Percentiles rank a stretch among this genome's conserved stretches.
Evolutionary conservation across 257 asterid genomes (phyloP).

Genomic region (Cordia subcordata): DNA sequence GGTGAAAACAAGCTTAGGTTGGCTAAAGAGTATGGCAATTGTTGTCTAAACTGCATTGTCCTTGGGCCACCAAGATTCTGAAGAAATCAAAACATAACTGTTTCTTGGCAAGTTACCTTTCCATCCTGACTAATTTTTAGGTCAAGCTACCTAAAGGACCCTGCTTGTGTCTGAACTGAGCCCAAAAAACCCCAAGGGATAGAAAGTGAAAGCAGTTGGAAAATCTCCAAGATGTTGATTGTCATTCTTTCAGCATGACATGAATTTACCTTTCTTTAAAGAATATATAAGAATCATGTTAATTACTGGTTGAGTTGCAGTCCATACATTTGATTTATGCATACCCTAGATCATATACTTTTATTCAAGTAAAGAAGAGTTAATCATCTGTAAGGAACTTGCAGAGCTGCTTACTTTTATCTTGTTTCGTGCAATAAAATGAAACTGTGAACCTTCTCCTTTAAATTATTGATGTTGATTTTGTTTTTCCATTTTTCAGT

Average conservation of each 20-base stretch:
- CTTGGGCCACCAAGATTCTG: background rate
- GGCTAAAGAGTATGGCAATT: background rate
- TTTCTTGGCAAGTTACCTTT: background rate
- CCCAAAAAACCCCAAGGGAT: too few relatives aligned
- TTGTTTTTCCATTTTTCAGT: conserved; percentile 40
- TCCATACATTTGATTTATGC: too few relatives aligned
- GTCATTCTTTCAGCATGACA: too few relatives aligned
- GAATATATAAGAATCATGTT: too few relatives aligned
- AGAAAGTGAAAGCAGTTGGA: too few relatives aligned
- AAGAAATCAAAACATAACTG: background rate
- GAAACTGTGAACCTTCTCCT: background rate
- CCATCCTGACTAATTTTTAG: background rate
- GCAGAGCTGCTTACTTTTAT: background rate
- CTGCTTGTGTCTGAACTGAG: too few relatives aligned
- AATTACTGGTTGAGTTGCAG: too few relatives aligned
- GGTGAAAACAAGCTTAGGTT: too few relatives aligned
- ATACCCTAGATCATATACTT: too few relatives aligned
- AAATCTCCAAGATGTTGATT: too few relatives aligned
- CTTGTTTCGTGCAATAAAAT: background rate
- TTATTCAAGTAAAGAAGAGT: too few relatives aligned
- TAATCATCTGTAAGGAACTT: background rate
- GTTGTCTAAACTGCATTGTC: background rate
- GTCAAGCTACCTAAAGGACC: background rate
- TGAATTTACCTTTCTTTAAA: too few relatives aligned
- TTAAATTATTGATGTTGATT: conserved; percentile 1